A percentile compares a stretch with the other conserved stretches of the same genome.
These are phyloP conservation scores for Boletus tomentosulus DNA, from an alignment of 768 basidiomycete species.

Conservation along the genomic window DNA sequence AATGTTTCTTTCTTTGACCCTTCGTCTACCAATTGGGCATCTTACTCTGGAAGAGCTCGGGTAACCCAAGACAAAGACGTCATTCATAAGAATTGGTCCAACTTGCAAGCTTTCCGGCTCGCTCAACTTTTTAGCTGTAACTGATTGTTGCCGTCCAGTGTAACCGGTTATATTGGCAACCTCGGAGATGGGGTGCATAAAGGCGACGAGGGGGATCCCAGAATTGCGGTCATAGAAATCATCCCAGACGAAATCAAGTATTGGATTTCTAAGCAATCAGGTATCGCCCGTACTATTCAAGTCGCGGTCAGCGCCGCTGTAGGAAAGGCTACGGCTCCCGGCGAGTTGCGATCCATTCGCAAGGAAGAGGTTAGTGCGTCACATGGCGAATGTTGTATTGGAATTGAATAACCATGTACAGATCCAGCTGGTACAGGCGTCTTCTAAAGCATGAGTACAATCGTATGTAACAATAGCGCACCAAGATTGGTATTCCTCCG, in stretches of 20 bases:
- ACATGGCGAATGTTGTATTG: background rate
- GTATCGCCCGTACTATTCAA: conserved; percentile 55
- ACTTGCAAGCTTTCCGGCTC: conserved; percentile 34
- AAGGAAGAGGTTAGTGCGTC: conserved; percentile 57
- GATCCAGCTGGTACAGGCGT: conserved; percentile 42
- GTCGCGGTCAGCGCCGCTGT: conserved; percentile 54
- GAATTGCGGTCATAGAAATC: conserved; percentile 76
- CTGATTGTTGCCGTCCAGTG: conserved; percentile 33
- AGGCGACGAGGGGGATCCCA: conserved; percentile 75
- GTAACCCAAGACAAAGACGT: conserved; percentile 57
- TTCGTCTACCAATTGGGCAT: conserved; percentile 73
- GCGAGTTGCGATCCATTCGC: conserved; percentile 73
- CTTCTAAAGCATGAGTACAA: conserved; percentile 7
- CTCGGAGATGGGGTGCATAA: conserved; percentile 80
- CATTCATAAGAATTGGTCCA: conserved; percentile 65
- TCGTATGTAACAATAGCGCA: background rate
- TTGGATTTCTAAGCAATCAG: conserved; percentile 64
- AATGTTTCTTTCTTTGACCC: conserved; percentile 78
- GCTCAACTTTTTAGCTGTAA: background rate
- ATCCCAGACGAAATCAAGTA: conserved; percentile 79
- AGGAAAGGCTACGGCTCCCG: conserved; percentile 63
- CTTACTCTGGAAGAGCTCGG: conserved; percentile 69
- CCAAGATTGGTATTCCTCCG: conserved; percentile 3
- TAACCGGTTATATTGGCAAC: conserved; percentile 80
- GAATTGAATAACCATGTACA: conserved; percentile 15